Evolutionary conservation across 2,329 filamentous ascomycete species (phyloP).

Genomic region (Pleoardoris graminearum): DNA sequence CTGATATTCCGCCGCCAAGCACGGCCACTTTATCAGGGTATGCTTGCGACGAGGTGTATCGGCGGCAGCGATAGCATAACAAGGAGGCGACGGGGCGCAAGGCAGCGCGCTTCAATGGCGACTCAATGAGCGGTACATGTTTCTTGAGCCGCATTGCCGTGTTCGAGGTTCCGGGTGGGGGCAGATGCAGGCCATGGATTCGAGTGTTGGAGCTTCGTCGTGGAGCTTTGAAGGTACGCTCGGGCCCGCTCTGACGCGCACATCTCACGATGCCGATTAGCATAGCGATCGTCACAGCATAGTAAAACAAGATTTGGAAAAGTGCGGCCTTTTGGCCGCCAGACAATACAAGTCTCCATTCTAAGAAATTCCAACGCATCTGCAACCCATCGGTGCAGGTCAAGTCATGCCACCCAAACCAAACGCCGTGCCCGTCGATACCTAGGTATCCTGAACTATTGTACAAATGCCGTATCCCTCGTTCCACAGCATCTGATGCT

Average conservation of each 20-base stretch:
- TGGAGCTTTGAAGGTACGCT: conserved; percentile 21
- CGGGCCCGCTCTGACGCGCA: conserved; percentile 14
- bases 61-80: conserved; percentile 27
- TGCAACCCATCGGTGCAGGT: conserved; percentile 12
- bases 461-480: conserved; percentile 19
- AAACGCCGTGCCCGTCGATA: conserved; percentile 18
- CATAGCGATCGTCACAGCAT: neutral
- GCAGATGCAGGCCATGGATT: conserved; percentile 16
- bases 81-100: conserved; percentile 23
- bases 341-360: conserved; percentile 16
- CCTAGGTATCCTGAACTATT: conserved; percentile 21
- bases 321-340: conserved; percentile 21
- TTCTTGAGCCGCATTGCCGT: conserved; percentile 45
- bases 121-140: conserved; percentile 39
- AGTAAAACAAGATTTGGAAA: conserved; percentile 1
- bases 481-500: conserved; percentile 2
- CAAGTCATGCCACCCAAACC: conserved; percentile 14
- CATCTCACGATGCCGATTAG: neutral
- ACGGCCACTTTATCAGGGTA: conserved; percentile 51
- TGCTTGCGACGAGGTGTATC: conserved; percentile 23
- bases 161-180: conserved; percentile 19
- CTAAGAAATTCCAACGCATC: conserved; percentile 9
- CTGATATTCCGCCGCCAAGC: conserved; percentile 57
- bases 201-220: neutral
- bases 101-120: conserved; percentile 35